Conservation (phyloP, 2,329 filamentous ascomycete genomes). For the Dactylellina sp. region DNA sequence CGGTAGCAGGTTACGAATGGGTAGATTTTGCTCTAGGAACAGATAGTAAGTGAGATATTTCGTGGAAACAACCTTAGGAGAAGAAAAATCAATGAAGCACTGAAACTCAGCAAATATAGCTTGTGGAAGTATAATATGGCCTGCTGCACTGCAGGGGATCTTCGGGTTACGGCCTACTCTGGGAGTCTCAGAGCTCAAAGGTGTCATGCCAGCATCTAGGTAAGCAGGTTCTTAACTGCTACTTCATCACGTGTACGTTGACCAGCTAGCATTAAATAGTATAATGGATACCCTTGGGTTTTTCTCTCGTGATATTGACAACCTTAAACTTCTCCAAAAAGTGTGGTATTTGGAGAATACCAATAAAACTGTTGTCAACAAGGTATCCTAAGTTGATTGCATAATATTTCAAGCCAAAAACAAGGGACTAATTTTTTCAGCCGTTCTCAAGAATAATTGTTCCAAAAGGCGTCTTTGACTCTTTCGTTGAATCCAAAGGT, state of each 20-base stretch:
- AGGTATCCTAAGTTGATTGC: background rate
- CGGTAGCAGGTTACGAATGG: conserved; percentile 62
- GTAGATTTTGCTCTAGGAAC: conserved; percentile 58
- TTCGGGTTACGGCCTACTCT: conserved; percentile 57
- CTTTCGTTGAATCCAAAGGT: conserved; percentile 5
- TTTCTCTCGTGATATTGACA: conserved; percentile 54
- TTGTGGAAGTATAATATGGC: conserved; percentile 57
- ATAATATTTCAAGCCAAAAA: background rate
- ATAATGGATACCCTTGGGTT: conserved; percentile 55
- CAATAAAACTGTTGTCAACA: background rate
- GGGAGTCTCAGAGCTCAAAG: conserved; percentile 42
- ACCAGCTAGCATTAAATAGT: conserved; percentile 16
- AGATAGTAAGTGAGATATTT: conserved; percentile 45
- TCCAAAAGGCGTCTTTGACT: conserved; percentile 28
- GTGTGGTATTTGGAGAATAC: conserved; percentile 41
- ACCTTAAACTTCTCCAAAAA: conserved; percentile 52
- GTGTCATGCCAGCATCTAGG: conserved; percentile 56
- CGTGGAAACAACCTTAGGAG: too few relatives aligned
- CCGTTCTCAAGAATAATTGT: conserved; percentile 24
- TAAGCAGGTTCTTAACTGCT: conserved; percentile 16
- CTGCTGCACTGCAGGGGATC: conserved; percentile 54
- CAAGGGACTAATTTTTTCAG: background rate
- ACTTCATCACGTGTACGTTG: background rate
- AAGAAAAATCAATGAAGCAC: too few relatives aligned
- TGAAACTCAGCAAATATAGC: too few relatives aligned